Evolutionary conservation across 1,284 basidiomycete species (phyloP).

Genomic region (Heterobasidion annosum): DNA sequence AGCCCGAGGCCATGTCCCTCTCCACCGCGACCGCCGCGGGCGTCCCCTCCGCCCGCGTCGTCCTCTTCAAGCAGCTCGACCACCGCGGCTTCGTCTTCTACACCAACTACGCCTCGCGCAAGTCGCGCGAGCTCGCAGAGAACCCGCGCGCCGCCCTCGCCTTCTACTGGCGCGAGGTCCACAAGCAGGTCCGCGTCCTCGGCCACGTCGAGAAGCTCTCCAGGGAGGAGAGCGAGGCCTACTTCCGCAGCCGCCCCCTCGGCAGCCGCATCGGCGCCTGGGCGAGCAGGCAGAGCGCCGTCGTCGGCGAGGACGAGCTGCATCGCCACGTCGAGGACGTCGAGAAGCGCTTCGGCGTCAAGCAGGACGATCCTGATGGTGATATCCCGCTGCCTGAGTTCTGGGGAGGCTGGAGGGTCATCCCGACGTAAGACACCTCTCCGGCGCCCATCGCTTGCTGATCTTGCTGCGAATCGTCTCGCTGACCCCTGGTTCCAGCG

Average conservation of each 20-base stretch:
- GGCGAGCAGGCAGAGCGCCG: slow-evolving; percentile 82
- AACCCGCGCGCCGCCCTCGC: slow-evolving; percentile 79
- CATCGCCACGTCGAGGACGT: slow-evolving; percentile 51
- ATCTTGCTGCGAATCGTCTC: not conserved
- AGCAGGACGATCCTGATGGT: slow-evolving; percentile 27
- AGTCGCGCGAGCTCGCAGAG: slow-evolving; percentile 70
- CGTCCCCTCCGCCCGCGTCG: slow-evolving; percentile 82
- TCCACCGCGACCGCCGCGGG: slow-evolving; percentile 69
- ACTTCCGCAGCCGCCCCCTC: slow-evolving; percentile 79
- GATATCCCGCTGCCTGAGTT: slow-evolving; percentile 79
- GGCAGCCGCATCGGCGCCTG: slow-evolving; percentile 87
- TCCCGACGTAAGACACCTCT: slow-evolving; percentile 67
- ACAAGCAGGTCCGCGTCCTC: slow-evolving; percentile 77
- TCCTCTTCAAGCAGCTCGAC: slow-evolving; percentile 89
- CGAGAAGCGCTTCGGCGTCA: slow-evolving; percentile 51
- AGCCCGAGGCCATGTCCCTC: slow-evolving; percentile 85
- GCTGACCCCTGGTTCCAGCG: slow-evolving; percentile 23
- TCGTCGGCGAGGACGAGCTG: slow-evolving; percentile 68
- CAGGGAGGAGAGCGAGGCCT: slow-evolving; percentile 68
- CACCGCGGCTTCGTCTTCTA: slow-evolving; percentile 86
- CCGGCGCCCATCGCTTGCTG: slow-evolving; percentile 1
- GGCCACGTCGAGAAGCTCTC: slow-evolving; percentile 78
- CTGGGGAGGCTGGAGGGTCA: slow-evolving; percentile 95
- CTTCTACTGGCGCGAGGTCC: slow-evolving; percentile 89
- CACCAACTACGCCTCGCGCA: slow-evolving; percentile 93